Evolutionary conservation across 2,329 filamentous ascomycete species (phyloP).

Genomic region (Amesomyces nigricolor): DNA sequence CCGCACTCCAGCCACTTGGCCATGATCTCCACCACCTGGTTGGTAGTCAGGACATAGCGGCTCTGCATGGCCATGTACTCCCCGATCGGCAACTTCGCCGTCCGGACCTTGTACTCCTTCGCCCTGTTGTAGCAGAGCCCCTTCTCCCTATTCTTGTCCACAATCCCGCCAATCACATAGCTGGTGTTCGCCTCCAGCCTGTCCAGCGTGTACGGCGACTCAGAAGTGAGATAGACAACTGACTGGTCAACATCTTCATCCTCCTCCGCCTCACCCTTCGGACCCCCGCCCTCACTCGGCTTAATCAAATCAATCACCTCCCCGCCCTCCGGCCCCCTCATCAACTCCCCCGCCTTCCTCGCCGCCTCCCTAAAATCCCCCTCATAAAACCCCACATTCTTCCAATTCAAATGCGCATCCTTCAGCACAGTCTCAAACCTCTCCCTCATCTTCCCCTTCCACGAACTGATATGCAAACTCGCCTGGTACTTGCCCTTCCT

Average conservation of each 20-base stretch:
- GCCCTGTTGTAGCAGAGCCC: constrained; percentile 85
- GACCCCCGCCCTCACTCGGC: constrained; percentile 29
- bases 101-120: constrained; percentile 67
- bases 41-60: constrained; percentile 81
- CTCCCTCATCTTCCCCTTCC: constrained; percentile 66
- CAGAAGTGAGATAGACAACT: constrained; percentile 84
- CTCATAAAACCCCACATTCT: constrained; percentile 65
- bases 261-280: constrained; percentile 27
- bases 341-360: constrained; percentile 58
- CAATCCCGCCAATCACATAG: constrained; percentile 89
- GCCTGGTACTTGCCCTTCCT: constrained; percentile 59
- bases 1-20: constrained; percentile 82
- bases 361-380: constrained; percentile 69
- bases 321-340: constrained; percentile 54
- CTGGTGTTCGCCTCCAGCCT: constrained; percentile 80
- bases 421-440: constrained; percentile 72
- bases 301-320: constrained; percentile 54
- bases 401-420: constrained; percentile 73
- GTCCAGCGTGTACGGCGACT: constrained; percentile 79
- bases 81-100: constrained; percentile 89
- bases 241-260: constrained; percentile 35
- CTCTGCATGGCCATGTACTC: constrained; percentile 89
- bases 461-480: constrained; percentile 73
- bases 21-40: constrained; percentile 97
- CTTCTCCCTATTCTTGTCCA: constrained; percentile 96